Conservation (phyloP, 768 basidiomycete species). For the Lentinula raphanica region DNA sequence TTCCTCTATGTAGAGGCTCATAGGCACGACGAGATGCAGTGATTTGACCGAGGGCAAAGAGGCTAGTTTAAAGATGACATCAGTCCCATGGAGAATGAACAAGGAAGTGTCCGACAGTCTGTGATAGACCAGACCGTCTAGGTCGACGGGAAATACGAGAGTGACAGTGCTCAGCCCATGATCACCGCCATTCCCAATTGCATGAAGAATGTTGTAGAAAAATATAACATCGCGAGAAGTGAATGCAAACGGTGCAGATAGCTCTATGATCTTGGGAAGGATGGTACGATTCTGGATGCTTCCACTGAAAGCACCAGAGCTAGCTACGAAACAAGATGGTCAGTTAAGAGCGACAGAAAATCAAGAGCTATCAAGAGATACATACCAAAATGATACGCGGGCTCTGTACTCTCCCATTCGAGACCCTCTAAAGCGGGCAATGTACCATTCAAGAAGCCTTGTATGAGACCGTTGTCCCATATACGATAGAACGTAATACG, state of each 20-base stretch:
- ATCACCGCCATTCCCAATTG: neutral
- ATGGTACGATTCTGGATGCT: neutral
- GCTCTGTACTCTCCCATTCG: neutral
- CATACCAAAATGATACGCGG: conserved; percentile 1
- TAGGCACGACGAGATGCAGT: neutral
- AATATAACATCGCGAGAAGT: neutral
- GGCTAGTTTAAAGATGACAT: neutral
- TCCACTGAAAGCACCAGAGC: neutral
- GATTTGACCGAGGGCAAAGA: neutral
- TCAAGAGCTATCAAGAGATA: too few relatives aligned
- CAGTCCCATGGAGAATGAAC: too few relatives aligned
- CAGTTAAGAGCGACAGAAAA: neutral
- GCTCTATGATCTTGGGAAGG: neutral
- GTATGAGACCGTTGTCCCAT: conserved; percentile 1
- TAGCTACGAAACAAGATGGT: neutral
- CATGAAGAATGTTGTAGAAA: neutral
- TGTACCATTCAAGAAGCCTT: conserved; percentile 1
- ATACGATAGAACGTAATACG: neutral
- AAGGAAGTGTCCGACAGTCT: neutral
- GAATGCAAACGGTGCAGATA: neutral
- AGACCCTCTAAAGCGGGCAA: neutral
- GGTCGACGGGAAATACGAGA: neutral
- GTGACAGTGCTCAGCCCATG: neutral
- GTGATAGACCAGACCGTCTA: neutral
- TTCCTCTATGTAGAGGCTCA: neutral